Base-by-base conservation (phyloP, 345 rosid genomes). In the Populus ilicifolia region DNA sequence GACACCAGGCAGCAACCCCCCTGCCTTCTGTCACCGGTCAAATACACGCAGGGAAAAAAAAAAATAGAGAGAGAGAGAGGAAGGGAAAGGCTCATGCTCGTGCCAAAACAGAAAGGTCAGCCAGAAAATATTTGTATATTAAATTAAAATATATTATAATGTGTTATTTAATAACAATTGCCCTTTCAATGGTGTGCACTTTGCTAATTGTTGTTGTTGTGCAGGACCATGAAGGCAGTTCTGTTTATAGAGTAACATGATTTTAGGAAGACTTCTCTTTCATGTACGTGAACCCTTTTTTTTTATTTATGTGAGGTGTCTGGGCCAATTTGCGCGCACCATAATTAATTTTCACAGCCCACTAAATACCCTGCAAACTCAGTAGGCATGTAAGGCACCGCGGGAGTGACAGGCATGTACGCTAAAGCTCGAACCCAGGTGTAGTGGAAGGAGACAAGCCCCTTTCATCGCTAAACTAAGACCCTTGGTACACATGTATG, bases 11-110 rank as follows among this genome's bases (percentile, higher is more conserved):
- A 27, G 1, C 29, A 27, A 27, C 1, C 29, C 1, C 67, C n/a
- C 27, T 71, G 81, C 67, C 70, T 73, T 25, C 33, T 80, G 82
- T 65, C 80, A 67, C 79, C 33, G 23, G 67, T 25, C 75, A 54
- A 27, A 72, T 65, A 48, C 48, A 73, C 1, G 23, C 63, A 59
- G 64, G 3, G 29, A 21, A n/a, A 8, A 11, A 2, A 7, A 4
- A 21, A 3, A 20, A n/a, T n/a, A n/a, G n/a, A n/a, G n/a, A n/a
- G n/a, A n/a, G 6, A 4, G 0, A 46, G 18, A 46, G 20, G 4
- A 14, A 44, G 50, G 11, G 8, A 36, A 13, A 27, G 18, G 13
- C 67, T 48, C 39, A 20, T 17, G 12, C 29, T 43, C 67, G n/a
- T 52, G 76, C 75, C 80, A 74, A 79, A 74, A 61, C 63, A 63